These are phyloP conservation scores for Ogataea hybrid DNA, from an alignment of 1,139 yeast species.

Conservation along the genomic window DNA sequence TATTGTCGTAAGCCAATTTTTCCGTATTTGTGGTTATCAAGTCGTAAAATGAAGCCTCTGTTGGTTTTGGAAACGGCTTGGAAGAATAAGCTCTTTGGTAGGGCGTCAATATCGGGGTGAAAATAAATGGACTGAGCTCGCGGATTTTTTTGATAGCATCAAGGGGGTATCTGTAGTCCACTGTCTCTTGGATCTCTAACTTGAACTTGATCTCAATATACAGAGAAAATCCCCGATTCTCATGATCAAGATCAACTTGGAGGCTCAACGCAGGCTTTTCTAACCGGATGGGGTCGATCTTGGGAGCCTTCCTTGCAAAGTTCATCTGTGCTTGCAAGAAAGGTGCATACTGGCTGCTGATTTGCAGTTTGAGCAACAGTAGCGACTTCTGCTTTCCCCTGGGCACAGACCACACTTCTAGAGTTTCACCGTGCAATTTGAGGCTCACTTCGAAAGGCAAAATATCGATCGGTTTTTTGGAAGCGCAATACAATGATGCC, in stretches of 20 bases:
- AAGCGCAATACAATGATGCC: background rate
- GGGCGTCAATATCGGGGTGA: constrained; percentile 22
- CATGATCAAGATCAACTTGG: background rate
- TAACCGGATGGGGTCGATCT: constrained; percentile 1
- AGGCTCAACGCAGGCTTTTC: constrained; percentile 6
- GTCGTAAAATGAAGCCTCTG: constrained; percentile 33
- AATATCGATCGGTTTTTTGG: background rate
- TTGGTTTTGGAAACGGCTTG: constrained; percentile 16
- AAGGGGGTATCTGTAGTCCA: constrained; percentile 14
- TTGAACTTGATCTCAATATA: constrained; percentile 4
- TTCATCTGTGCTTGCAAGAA: constrained; percentile 12
- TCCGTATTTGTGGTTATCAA: constrained; percentile 32
- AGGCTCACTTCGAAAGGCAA: constrained; percentile 12
- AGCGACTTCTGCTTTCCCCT: constrained; percentile 11
- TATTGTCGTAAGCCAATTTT: constrained; percentile 12
- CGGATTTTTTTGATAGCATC: constrained; percentile 21
- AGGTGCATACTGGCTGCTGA: constrained; percentile 9
- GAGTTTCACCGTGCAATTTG: constrained; percentile 1
- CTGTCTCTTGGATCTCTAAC: constrained; percentile 17
- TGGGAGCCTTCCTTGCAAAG: constrained; percentile 5
- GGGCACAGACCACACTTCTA: constrained; percentile 6
- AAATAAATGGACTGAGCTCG: constrained; percentile 18
- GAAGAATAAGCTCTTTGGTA: constrained; percentile 18
- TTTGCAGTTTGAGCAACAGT: constrained; percentile 5
- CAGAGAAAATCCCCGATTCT: background rate